These are phyloP conservation scores for Penicillium simplicissimum DNA, from an alignment of 495 filamentous ascomycete genomes.

Conservation along the genomic window DNA sequence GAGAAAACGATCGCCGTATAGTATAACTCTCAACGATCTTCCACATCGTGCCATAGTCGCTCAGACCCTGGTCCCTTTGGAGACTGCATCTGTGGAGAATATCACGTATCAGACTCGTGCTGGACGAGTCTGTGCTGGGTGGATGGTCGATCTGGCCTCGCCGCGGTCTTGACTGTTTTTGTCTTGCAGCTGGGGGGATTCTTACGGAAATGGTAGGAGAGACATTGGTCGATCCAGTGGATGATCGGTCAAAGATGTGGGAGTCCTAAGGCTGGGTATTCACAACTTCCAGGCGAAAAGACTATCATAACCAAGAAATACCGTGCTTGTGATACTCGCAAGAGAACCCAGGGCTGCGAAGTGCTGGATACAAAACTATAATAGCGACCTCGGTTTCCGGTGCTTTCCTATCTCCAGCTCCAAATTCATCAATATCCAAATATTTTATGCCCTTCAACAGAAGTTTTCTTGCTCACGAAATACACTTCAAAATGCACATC, in stretches of 20 bases:
- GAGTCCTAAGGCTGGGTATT: neutral
- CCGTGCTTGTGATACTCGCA: neutral
- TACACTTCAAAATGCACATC: slow-evolving; percentile 36
- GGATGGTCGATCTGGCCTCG: slow-evolving; percentile 15
- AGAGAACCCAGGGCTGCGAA: neutral
- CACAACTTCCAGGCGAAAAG: neutral
- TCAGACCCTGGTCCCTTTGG: neutral
- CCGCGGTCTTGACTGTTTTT: neutral
- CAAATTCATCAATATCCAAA: neutral
- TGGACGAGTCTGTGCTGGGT: neutral
- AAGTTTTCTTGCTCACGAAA: neutral
- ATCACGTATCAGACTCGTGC: neutral
- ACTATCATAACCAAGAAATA: neutral
- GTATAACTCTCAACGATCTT: too few species aligned
- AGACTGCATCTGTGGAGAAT: neutral
- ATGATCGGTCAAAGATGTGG: neutral
- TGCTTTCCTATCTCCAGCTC: neutral
- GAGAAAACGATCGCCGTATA: slow-evolving; percentile 2
- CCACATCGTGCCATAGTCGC: neutral
- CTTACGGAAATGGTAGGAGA: slow-evolving; percentile 7
- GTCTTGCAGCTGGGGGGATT: neutral
- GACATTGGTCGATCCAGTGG: neutral
- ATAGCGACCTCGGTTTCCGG: neutral
- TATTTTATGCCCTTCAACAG: neutral
- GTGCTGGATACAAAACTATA: neutral